phyloP scores from a whole-genome alignment of 2,329 filamentous ascomycete genomes.

The Knufia petricola region DNA sequence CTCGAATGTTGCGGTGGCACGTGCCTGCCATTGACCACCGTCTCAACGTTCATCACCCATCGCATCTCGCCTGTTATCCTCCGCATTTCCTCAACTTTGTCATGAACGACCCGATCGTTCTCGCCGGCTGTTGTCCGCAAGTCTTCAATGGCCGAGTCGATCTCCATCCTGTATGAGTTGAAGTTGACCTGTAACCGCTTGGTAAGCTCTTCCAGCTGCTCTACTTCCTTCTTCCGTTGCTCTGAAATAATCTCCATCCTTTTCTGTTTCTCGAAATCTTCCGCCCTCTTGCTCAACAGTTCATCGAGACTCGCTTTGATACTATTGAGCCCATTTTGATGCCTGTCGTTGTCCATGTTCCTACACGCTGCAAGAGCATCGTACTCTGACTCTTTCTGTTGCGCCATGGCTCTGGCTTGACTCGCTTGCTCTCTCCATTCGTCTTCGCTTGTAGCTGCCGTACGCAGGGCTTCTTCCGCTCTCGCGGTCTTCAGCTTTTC shows the following conservation, averaged over 20 bases:
- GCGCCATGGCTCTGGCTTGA: constrained; percentile 21
- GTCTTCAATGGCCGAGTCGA: constrained; percentile 32
- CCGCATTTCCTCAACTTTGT: constrained; percentile 32
- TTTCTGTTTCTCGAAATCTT: constrained; percentile 30
- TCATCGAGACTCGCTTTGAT: constrained; percentile 29
- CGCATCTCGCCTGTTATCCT: constrained; percentile 38
- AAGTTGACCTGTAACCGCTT: constrained; percentile 32
- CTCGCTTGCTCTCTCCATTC: constrained; percentile 24
- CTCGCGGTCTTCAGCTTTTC: constrained; percentile 34
- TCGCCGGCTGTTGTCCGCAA: constrained; percentile 20
- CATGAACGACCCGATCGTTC: constrained; percentile 27
- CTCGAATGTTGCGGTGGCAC: not conserved
- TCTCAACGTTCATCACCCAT: constrained; percentile 38
- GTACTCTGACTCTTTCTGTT: constrained; percentile 28
- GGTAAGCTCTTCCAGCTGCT: constrained; percentile 31
- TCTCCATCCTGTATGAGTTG: constrained; percentile 33
- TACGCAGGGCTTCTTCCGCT: constrained; percentile 32
- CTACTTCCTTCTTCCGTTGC: constrained; percentile 37
- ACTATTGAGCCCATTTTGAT: constrained; percentile 30
- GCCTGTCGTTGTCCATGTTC: constrained; percentile 33
- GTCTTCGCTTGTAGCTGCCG: constrained; percentile 20
- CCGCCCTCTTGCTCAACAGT: constrained; percentile 28
- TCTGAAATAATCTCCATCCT: constrained; percentile 37
- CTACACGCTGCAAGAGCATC: constrained; percentile 33
- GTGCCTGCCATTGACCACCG: constrained; percentile 23